A percentile compares a stretch with the other conserved stretches of the same genome.
These are phyloP conservation scores for Mytilinidion resinicola DNA, from an alignment of 495 filamentous ascomycete species.

Conservation along the genomic window DNA sequence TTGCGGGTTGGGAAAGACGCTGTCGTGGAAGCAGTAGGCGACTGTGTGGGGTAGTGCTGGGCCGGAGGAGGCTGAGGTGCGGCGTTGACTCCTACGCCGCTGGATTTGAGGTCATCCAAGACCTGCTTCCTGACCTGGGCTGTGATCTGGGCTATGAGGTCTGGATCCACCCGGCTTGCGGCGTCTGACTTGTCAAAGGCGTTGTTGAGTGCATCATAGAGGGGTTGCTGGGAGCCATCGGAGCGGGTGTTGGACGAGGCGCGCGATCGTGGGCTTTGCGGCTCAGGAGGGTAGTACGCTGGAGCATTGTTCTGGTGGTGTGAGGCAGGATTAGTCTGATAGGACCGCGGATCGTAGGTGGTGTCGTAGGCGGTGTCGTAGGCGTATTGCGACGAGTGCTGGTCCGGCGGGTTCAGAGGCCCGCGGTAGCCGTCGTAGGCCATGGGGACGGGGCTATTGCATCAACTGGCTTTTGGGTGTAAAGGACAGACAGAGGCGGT, in stretches of 20 bases:
- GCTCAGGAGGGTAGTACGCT: constrained; percentile 6
- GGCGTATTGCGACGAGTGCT: constrained; percentile 6
- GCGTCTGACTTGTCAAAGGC: constrained; percentile 36
- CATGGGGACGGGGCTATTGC: constrained; percentile 12
- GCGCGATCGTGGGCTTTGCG: constrained; percentile 24
- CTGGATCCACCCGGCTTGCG: constrained; percentile 33
- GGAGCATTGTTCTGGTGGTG: background rate
- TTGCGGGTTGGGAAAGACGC: constrained; percentile 28
- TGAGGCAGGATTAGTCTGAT: constrained; percentile 5
- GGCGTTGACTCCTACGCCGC: constrained; percentile 8
- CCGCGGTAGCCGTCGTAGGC: constrained; percentile 26
- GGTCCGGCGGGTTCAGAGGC: constrained; percentile 14
- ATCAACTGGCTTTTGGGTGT: background rate
- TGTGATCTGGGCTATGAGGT: constrained; percentile 35
- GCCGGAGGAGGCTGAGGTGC: constrained; percentile 19
- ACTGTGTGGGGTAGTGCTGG: constrained; percentile 15
- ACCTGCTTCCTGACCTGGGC: constrained; percentile 33
- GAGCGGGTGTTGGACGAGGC: constrained; percentile 25
- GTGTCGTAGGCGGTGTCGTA: constrained; percentile 18
- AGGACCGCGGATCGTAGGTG: constrained; percentile 15
- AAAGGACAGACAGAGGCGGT: too few relatives aligned
- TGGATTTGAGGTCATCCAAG: constrained; percentile 30
- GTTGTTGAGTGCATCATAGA: constrained; percentile 36
- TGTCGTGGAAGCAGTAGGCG: constrained; percentile 26
- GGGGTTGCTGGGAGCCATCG: constrained; percentile 31